phyloP scores from a whole-genome alignment of 768 basidiomycete genomes.

The Pleurotus tuber-regium region DNA sequence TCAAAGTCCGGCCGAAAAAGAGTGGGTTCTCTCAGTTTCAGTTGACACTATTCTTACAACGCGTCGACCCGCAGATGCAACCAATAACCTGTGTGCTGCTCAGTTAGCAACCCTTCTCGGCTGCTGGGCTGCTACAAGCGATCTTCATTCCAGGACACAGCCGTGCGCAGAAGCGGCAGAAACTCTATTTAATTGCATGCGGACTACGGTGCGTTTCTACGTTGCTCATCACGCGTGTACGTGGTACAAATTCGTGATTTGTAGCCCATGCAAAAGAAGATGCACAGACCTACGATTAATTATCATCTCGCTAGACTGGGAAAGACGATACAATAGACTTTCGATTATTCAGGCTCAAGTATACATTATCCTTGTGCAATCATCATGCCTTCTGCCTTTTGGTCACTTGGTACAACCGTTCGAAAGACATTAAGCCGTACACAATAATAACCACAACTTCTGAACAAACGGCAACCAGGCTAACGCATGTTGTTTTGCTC shows the following conservation, averaged over 20 bases:
- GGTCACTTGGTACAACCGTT: too few relatives aligned
- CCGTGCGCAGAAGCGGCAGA: slow-evolving; percentile 60
- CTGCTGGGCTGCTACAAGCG: slow-evolving; percentile 79
- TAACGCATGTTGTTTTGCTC: neutral
- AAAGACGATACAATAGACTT: slow-evolving; percentile 59
- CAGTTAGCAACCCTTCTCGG: slow-evolving; percentile 79
- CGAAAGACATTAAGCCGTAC: too few relatives aligned
- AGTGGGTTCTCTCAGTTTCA: slow-evolving; percentile 36
- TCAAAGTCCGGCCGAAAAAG: slow-evolving; percentile 79
- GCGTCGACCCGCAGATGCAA: slow-evolving; percentile 32
- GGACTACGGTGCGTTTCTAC: slow-evolving; percentile 62
- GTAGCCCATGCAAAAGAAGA: slow-evolving; percentile 68
- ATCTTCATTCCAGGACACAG: slow-evolving; percentile 46
- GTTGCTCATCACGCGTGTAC: slow-evolving; percentile 6
- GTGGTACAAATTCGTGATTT: slow-evolving; percentile 5
- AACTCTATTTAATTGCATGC: slow-evolving; percentile 77
- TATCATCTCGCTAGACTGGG: slow-evolving; percentile 83
- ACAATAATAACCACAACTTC: too few relatives aligned
- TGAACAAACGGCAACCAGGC: too few relatives aligned
- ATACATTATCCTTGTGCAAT: neutral
- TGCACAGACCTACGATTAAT: slow-evolving; percentile 78
- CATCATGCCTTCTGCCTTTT: neutral
- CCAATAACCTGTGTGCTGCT: slow-evolving; percentile 56
- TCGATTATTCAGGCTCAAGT: neutral
- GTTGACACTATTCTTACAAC: slow-evolving; percentile 1